Base-by-base conservation (phyloP, 1,284 basidiomycete genomes). In the Ustilago vetiveriae region DNA sequence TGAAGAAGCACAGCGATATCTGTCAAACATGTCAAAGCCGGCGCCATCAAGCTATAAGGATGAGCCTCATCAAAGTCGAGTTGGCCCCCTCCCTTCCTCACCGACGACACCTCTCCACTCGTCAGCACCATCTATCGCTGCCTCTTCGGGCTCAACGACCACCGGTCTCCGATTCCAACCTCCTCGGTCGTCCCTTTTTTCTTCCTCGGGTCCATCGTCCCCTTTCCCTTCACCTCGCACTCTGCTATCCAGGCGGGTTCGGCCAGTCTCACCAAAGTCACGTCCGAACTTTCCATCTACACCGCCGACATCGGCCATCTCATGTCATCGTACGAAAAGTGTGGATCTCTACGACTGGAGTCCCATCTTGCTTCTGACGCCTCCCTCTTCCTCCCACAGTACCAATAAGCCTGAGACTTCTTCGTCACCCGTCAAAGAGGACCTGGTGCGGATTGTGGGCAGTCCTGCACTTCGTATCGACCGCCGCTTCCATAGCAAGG, bases 341-440 rank as follows among this genome's bases (percentile, higher is more conserved):
- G 11, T 16, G 33, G 49, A 33, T 3, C 38, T 42, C 22, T 59
- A 52, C 56, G 49, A 59, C 30, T 42, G 48, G 48, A 51, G 24
- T 37, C 56, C 56, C 11, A 47, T 59, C 22, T 37, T 41, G 22
- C 47, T 52, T 16, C 32, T 59, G 30, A 59, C 56, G 17, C 48
- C 56, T 19, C 56, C 56, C n/a, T 26, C 37, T 16, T 51, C 56
- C 8, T 39, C 26, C 6, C 55, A 39, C 43, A 17, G 30, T 11
- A 35, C 32, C 17, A 21, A 44, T 22, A 13, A 35, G 0, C 8
- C 8, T 9, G 8, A n/a, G 2, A 13, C 37, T 14, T 27, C 30
- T 16, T 38, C 43, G 26, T 16, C 23, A 17, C 16, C 26, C 6
- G 27, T 11, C 35, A 8, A 19, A 21, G n/a, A 11, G 35, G 27